phyloP scores from a whole-genome alignment of 805 yeast genomes.

The Pichia scutulata region DNA sequence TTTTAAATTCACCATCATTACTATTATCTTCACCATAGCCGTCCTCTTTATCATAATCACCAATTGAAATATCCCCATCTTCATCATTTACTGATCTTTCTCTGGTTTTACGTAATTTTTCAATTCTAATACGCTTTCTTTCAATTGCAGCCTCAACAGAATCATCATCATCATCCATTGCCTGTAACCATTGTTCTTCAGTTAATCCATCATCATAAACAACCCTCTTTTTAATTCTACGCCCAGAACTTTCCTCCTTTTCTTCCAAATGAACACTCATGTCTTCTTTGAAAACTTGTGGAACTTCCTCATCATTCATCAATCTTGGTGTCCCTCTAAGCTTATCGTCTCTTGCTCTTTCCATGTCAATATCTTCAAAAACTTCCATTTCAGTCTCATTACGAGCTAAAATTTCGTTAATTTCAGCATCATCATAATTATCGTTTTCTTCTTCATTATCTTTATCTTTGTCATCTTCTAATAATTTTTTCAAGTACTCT shows the following conservation, averaged over 20 bases:
- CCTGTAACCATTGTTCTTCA: conserved; percentile 74
- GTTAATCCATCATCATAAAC: conserved; percentile 61
- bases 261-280: conserved; percentile 37
- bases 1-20: background rate
- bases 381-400: conserved; percentile 50
- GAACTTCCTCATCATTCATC: conserved; percentile 64
- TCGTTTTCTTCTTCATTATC: conserved; percentile 33
- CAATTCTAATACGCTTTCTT: conserved; percentile 37
- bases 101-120: conserved; percentile 30
- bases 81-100: conserved; percentile 3
- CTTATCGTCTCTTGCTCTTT: conserved; percentile 36
- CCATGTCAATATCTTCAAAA: conserved; percentile 54
- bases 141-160: conserved; percentile 51
- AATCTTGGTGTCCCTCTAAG: conserved; percentile 38
- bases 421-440: conserved; percentile 59
- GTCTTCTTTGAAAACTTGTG: conserved; percentile 67
- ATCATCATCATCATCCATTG: conserved; percentile 67
- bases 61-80: conserved; percentile 19
- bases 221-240: conserved; percentile 56
- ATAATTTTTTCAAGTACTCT: conserved; percentile 59
- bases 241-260: conserved; percentile 40
- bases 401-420: conserved; percentile 67
- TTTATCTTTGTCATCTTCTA: conserved; percentile 61
- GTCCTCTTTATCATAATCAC: conserved; percentile 7
- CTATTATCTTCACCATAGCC: background rate